Base-by-base conservation (phyloP, 331 rosid species). In the Rhamnella rubrinervis region DNA sequence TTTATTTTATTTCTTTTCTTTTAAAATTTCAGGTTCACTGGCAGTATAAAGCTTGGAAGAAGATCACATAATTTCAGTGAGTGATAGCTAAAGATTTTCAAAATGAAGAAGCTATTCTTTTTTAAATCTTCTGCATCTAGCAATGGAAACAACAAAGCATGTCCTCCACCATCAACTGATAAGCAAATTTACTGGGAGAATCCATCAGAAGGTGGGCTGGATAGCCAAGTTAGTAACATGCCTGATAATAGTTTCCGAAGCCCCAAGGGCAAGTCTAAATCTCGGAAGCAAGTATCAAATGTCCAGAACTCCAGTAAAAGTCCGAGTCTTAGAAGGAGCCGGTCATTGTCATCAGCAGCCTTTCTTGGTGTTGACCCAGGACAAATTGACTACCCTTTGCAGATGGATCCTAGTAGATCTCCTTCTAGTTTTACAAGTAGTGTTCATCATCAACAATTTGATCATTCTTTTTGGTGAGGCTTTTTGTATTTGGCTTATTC, bases 71-170 rank as follows among this genome's bases (percentile, higher is more conserved):
- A 80, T 31, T 83, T 74, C 51, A 55, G 21, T 40, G 80, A 65
- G 55, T 63, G 69, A 63, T 19, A 39, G 75, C 67, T n/a, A 62
- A 74, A 73, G 78, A 50, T 67, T 11, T 59, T 51, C 73, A 75
- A 62, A 64, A 91, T 93, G 98, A 93, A 86, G 96, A 91, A 87
- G 80, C 80, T 89, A 31, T 93, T 93, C 80, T 88, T 81, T 84
- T 91, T 93, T 76, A 88, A 85, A 80, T 84, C 98, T 46, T 87
- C 97, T 52, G 81, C 82, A 14, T 75, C 96, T 31, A 77, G 83
- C 82, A 76, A 85, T 70, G 93, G 84, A 39, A 82, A 73, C 79
- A 81, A 68, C 57, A 77, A 81, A 55, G 81, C 70, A 47, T 69
- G 80, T 72, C 78, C 97, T 18, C 76, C 97, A 21, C 71, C 73